A percentile compares a stretch with the other conserved stretches of the same genome.
phyloP scores from a whole-genome alignment of 192 early-diverging fungal species.

The Dissophora globulifera region DNA sequence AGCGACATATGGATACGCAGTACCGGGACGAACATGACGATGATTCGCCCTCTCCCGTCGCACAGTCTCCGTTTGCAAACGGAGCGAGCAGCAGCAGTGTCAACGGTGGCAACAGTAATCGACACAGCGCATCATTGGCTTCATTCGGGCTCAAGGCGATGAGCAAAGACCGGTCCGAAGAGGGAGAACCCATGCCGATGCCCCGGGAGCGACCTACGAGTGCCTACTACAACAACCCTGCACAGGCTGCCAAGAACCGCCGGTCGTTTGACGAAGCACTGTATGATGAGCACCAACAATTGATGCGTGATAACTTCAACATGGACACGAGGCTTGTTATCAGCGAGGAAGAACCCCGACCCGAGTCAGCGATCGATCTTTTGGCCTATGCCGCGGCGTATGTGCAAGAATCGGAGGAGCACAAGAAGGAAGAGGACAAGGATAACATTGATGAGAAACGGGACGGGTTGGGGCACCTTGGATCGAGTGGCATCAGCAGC shows the following conservation, averaged over 20 bases:
- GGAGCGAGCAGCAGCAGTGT: conserved; percentile 3
- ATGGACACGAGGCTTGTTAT: conserved; percentile 48
- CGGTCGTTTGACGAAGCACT: conserved; percentile 39
- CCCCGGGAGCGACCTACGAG: conserved; percentile 8
- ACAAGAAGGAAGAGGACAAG: conserved; percentile 46
- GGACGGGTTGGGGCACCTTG: conserved; percentile 16
- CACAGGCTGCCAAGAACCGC: conserved; percentile 25
- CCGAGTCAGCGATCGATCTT: conserved; percentile 49
- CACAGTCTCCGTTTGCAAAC: conserved; percentile 15
- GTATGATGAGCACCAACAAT: conserved; percentile 44
- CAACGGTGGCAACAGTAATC: conserved; percentile 13
- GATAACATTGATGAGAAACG: conserved; percentile 24
- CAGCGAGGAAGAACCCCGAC: conserved; percentile 41
- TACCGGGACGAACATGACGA: conserved; percentile 40
- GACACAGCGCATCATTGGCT: conserved; percentile 34
- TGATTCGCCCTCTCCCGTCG: conserved; percentile 28
- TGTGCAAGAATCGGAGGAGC: conserved; percentile 45
- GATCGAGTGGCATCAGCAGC: too few relatives aligned
- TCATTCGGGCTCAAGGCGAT: conserved; percentile 27
- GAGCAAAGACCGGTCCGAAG: conserved; percentile 20
- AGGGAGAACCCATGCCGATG: conserved; percentile 1
- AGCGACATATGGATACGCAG: conserved; percentile 28
- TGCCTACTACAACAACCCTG: conserved; percentile 16
- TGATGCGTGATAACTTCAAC: conserved; percentile 50
- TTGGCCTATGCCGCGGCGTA: conserved; percentile 45